Evolutionary conservation across 176 grass and related monocot species (phyloP).

Genomic region (Thinopyrum elongatum): DNA sequence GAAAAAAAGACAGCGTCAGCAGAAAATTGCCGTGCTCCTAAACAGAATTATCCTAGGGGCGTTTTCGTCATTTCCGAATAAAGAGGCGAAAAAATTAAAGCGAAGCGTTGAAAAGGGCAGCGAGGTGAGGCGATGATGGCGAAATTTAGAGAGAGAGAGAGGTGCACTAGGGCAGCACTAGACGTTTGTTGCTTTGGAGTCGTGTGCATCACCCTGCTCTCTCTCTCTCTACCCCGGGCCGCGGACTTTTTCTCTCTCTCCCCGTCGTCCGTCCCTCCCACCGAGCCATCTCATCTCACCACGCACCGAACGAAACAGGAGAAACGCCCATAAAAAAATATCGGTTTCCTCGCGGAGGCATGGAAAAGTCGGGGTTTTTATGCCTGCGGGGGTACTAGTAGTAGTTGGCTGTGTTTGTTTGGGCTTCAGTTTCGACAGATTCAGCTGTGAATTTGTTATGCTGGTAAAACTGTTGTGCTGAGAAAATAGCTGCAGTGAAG

Average conservation of each 20-base stretch:
- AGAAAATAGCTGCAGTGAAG: no score
- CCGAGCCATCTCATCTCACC: background rate
- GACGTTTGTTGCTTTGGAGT: conserved; percentile 3
- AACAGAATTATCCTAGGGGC: background rate
- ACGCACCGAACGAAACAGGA: background rate
- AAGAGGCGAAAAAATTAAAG: background rate
- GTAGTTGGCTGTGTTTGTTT: background rate
- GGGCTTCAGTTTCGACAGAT: no score
- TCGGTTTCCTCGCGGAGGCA: background rate
- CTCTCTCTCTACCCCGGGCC: background rate
- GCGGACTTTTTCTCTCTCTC: background rate
- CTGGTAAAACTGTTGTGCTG: no score
- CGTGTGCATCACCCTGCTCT: background rate
- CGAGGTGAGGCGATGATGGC: background rate
- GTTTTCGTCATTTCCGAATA: background rate
- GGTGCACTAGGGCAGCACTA: background rate
- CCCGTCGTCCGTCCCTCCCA: conserved; percentile 6
- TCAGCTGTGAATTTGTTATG: no score
- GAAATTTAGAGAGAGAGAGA: background rate
- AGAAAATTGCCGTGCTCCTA: background rate
- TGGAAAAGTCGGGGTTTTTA: conserved; percentile 24
- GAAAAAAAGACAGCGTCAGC: background rate
- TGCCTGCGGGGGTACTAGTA: background rate
- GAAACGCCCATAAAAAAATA: background rate
- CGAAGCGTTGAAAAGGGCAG: conserved; percentile 4